Conservation (phyloP, 2,329 filamentous ascomycete species). For the Teratosphaeria epicoccoides region DNA sequence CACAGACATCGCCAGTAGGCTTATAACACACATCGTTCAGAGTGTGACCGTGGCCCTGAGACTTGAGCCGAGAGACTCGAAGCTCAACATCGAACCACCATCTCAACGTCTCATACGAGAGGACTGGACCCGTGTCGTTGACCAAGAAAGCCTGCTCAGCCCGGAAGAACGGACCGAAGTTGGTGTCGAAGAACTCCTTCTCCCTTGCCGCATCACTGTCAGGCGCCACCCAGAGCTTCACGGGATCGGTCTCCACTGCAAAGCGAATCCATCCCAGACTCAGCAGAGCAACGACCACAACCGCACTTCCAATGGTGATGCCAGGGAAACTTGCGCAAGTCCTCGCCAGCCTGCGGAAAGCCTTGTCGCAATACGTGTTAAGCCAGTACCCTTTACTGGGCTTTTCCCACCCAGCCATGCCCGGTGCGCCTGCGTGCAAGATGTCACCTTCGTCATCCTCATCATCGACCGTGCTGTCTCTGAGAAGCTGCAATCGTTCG, state of each 20-base stretch:
- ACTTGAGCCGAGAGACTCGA: constrained; percentile 61
- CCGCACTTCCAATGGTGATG: constrained; percentile 65
- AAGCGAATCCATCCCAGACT: constrained; percentile 85
- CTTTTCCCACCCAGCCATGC: constrained; percentile 41
- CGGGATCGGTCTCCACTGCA: constrained; percentile 80
- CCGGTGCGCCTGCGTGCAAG: constrained; percentile 50
- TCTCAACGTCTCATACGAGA: constrained; percentile 75
- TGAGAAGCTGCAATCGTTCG: constrained; percentile 74
- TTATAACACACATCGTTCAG: constrained; percentile 89
- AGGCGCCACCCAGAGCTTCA: constrained; percentile 92
- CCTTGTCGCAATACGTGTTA: constrained; percentile 69
- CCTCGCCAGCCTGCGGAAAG: constrained; percentile 72
- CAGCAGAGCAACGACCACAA: constrained; percentile 66
- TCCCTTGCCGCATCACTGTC: constrained; percentile 82
- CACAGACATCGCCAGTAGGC: constrained; percentile 77
- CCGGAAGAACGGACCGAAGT: constrained; percentile 92
- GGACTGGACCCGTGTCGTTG: constrained; percentile 73
- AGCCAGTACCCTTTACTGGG: constrained; percentile 70
- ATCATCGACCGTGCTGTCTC: constrained; percentile 79
- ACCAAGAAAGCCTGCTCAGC: constrained; percentile 89
- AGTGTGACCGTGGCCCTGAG: constrained; percentile 54
- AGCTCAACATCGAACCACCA: constrained; percentile 95
- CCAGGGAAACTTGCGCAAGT: constrained; percentile 72
- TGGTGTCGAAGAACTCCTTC: constrained; percentile 84
- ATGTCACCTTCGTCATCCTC: constrained; percentile 83